Conservation (phyloP, 257 asterid species). For the Scutellaria galericulata region DNA sequence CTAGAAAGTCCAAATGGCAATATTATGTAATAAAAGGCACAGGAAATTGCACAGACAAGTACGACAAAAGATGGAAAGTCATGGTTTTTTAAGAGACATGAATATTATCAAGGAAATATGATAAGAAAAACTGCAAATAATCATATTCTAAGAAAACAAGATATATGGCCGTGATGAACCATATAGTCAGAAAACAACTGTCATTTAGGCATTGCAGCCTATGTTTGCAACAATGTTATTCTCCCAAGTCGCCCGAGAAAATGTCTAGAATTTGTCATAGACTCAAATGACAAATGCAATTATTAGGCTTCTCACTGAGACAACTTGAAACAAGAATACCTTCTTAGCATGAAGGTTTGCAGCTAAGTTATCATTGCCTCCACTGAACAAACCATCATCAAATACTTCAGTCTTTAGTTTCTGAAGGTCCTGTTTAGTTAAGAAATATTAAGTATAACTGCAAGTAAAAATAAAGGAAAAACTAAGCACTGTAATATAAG, state of each 20-base stretch:
- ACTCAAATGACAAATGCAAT: conserved; percentile 14
- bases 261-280: conserved; percentile 13
- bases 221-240: conserved; percentile 10
- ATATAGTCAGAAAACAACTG: neutral
- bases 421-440: conserved; percentile 45
- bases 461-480: conserved; percentile 26
- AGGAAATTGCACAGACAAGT: neutral
- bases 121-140: neutral
- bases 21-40: neutral
- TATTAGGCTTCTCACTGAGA: conserved; percentile 12
- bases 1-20: neutral
- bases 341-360: conserved; percentile 38
- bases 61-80: neutral
- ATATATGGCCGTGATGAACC: neutral
- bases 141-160: neutral
- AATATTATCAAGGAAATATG: neutral
- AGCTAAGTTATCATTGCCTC: conserved; percentile 31
- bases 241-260: conserved; percentile 6
- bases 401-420: conserved; percentile 47
- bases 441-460: neutral
- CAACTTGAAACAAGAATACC: conserved; percentile 34
- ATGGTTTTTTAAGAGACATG: neutral
- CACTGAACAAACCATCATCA: conserved; percentile 36
- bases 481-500: neutral
- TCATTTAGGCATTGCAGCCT: neutral